A percentile compares a stretch with the other conserved stretches of the same genome.
Evolutionary conservation across 176 grass and related monocot species (phyloP).

Genomic region (Aegilops longissima): DNA sequence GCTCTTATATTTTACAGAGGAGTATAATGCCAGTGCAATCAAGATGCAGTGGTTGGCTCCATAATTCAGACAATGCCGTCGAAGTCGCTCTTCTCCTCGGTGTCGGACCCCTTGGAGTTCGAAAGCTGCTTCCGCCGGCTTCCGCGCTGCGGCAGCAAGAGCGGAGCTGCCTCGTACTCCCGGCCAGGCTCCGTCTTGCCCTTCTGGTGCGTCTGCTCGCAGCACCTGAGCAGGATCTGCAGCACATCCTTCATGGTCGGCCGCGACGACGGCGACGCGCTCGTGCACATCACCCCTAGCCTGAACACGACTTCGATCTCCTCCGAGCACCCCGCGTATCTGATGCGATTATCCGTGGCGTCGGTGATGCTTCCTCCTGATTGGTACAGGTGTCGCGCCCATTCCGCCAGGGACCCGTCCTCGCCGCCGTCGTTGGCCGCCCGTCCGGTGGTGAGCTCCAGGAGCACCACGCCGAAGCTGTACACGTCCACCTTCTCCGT

Average conservation of each 20-base stretch:
- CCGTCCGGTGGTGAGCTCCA: slow-evolving; percentile 79
- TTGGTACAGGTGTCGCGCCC: slow-evolving; percentile 51
- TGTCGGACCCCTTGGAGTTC: not conserved
- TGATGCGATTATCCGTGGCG: slow-evolving; percentile 44
- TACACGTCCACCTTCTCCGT: slow-evolving; percentile 83
- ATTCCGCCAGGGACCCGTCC: slow-evolving; percentile 55
- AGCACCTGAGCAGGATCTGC: slow-evolving; percentile 53
- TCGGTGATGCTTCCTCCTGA: slow-evolving; percentile 36
- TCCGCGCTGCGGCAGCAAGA: slow-evolving; percentile 40
- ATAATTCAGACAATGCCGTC: slow-evolving; percentile 44
- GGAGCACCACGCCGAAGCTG: slow-evolving; percentile 90
- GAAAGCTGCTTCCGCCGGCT: slow-evolving; percentile 37
- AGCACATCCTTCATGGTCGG: slow-evolving; percentile 78
- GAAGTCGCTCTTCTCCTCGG: slow-evolving; percentile 30
- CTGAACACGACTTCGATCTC: slow-evolving; percentile 68
- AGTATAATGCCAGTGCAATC: not conserved
- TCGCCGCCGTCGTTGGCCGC: slow-evolving; percentile 61
- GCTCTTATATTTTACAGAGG: too few relatives aligned
- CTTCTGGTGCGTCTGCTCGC: slow-evolving; percentile 37
- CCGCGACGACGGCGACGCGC: slow-evolving; percentile 42
- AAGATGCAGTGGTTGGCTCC: not conserved
- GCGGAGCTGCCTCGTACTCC: slow-evolving; percentile 47
- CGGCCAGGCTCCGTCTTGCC: not conserved
- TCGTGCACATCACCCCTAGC: slow-evolving; percentile 65
- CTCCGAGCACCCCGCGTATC: slow-evolving; percentile 29